phyloP scores from a whole-genome alignment of 2,329 filamentous ascomycete genomes.

The Fusarium sp. region DNA sequence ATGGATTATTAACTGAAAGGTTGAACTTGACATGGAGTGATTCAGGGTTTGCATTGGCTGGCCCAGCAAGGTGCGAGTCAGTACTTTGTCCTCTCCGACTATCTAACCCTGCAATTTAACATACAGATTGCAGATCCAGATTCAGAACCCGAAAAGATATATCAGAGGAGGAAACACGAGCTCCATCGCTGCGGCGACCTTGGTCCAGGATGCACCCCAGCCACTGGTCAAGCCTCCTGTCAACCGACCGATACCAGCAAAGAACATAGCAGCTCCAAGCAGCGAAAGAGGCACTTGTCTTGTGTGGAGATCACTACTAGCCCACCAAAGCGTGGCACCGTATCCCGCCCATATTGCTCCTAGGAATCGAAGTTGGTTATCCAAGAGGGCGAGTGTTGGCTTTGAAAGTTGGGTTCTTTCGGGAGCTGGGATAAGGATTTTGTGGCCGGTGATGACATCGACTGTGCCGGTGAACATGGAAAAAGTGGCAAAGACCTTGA shows the following conservation, averaged over 20 bases:
- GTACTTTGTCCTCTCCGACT: too few species aligned
- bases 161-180: neutral
- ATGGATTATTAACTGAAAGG: too few species aligned
- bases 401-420: neutral
- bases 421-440: conserved; percentile 2
- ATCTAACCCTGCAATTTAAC: too few species aligned
- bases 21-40: too few species aligned
- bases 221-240: neutral
- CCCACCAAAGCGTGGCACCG: conserved; percentile 2
- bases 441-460: conserved; percentile 1
- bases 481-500: conserved; percentile 14
- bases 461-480: neutral
- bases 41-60: too few species aligned
- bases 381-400: conserved; percentile 1
- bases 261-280: neutral
- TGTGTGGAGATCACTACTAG: neutral
- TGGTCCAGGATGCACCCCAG: conserved; percentile 20
- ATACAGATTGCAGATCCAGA: too few species aligned
- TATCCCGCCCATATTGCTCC: conserved; percentile 20
- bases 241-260: conserved; percentile 5
- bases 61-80: too few species aligned
- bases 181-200: neutral
- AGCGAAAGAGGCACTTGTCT: neutral
- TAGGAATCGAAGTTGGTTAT: conserved; percentile 15
- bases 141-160: conserved; percentile 2